phyloP scores from a whole-genome alignment of 2,329 filamentous ascomycete genomes.

The Metarhizium brunneum region DNA sequence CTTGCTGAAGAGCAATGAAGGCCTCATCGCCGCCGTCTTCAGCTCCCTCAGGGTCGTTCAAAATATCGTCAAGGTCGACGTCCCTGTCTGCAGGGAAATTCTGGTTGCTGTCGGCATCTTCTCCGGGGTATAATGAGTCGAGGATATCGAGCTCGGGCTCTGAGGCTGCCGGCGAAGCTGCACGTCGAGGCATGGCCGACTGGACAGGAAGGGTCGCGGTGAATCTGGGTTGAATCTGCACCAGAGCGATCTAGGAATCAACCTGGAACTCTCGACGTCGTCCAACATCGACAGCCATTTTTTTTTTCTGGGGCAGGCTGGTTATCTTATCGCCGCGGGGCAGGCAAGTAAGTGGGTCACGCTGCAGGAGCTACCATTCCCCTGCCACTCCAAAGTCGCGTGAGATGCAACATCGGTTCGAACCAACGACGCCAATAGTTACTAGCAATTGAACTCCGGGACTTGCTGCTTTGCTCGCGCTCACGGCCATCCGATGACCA shows the following conservation, averaged over 20 bases:
- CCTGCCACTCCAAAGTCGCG: too few species aligned
- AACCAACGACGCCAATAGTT: neutral
- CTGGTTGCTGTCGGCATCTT: conserved; percentile 38
- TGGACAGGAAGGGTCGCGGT: neutral
- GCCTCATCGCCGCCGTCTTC: conserved; percentile 66
- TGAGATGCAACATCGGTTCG: neutral
- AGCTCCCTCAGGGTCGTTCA: conserved; percentile 38
- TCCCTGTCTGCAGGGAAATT: conserved; percentile 29
- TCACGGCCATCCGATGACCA: neutral
- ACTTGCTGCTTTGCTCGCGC: neutral
- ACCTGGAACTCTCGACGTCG: neutral
- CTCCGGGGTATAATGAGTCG: conserved; percentile 60
- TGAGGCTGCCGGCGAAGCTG: conserved; percentile 71
- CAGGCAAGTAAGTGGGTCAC: conserved; percentile 8
- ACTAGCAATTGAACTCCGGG: neutral
- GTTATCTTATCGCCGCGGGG: conserved; percentile 32
- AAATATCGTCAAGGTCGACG: conserved; percentile 51
- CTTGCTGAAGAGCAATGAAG: conserved; percentile 83
- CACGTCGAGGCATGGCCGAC: conserved; percentile 57
- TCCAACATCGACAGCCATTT: neutral
- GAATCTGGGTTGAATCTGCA: neutral
- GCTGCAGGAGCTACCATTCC: neutral
- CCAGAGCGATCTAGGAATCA: neutral
- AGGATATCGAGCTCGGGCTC: conserved; percentile 91
- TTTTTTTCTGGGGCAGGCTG: conserved; percentile 21